Percentiles rank a stretch among this genome's conserved stretches.
These are phyloP conservation scores for Petunia axillaris DNA, from an alignment of 257 asterid genomes.

Conservation along the genomic window DNA sequence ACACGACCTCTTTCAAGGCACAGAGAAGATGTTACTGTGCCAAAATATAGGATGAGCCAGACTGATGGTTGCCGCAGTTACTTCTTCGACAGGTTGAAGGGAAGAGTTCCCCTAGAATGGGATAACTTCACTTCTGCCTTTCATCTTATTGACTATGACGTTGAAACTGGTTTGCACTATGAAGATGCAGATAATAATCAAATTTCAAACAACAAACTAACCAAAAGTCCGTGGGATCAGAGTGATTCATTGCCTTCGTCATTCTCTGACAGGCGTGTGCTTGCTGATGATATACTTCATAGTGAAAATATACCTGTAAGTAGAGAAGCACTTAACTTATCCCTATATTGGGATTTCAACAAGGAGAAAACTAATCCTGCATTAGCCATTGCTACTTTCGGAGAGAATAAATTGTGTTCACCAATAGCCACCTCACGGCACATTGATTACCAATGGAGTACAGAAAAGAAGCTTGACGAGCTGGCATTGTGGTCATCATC, in stretches of 20 bases:
- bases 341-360: constrained; percentile 52
- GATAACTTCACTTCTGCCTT: constrained; percentile 36
- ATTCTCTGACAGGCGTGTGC: constrained; percentile 38
- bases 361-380: constrained; percentile 34
- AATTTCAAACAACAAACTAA: constrained; percentile 29
- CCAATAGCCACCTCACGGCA: constrained; percentile 40
- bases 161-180: constrained; percentile 35
- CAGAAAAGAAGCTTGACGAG: constrained; percentile 36
- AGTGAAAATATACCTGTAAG: constrained; percentile 39
- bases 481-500: constrained; percentile 36
- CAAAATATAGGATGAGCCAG: constrained; percentile 26
- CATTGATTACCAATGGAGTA: constrained; percentile 36
- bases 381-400: constrained; percentile 29
- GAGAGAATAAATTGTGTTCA: constrained; percentile 28
- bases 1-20: constrained; percentile 39
- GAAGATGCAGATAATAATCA: constrained; percentile 34
- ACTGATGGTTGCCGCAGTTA: constrained; percentile 37
- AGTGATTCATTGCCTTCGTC: constrained; percentile 42
- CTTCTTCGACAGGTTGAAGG: constrained; percentile 37
- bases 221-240: constrained; percentile 32
- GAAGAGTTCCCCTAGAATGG: constrained; percentile 38
- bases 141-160: constrained; percentile 32
- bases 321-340: constrained; percentile 39
- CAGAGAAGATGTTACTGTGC: constrained; percentile 31
- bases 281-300: constrained; percentile 39